phyloP scores from a whole-genome alignment of 2,329 filamentous ascomycete genomes.

The Colletotrichum viniferum region DNA sequence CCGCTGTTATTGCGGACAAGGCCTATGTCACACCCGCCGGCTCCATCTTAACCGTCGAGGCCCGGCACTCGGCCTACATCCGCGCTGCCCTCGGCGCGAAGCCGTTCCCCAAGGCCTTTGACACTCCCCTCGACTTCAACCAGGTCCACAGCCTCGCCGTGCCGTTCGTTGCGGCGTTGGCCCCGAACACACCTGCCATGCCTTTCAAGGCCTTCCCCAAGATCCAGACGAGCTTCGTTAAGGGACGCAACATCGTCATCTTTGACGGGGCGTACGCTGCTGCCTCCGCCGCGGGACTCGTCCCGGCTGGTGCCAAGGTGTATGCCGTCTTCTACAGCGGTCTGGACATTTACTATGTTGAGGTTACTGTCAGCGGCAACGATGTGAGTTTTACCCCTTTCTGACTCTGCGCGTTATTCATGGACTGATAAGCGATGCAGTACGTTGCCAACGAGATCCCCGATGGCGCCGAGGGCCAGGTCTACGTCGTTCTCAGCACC shows the following conservation, averaged over 20 bases:
- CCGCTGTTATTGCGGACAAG: constrained; percentile 59
- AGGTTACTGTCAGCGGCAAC: neutral
- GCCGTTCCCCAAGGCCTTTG: constrained; percentile 65
- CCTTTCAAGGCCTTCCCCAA: constrained; percentile 66
- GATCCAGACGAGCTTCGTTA: constrained; percentile 37
- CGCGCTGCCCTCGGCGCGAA: constrained; percentile 51
- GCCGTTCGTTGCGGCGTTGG: constrained; percentile 64
- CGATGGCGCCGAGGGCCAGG: constrained; percentile 39
- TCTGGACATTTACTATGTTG: constrained; percentile 24
- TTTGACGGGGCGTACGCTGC: constrained; percentile 27
- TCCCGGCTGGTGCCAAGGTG: constrained; percentile 16
- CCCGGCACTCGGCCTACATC: constrained; percentile 68
- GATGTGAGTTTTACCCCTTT: constrained; percentile 24
- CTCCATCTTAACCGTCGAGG: constrained; percentile 67
- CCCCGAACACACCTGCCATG: constrained; percentile 55
- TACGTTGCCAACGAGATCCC: constrained; percentile 29
- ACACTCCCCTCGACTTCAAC: constrained; percentile 61
- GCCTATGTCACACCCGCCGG: constrained; percentile 65
- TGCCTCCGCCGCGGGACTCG: constrained; percentile 13
- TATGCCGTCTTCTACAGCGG: constrained; percentile 39
- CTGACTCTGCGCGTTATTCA: constrained; percentile 1
- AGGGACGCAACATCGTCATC: constrained; percentile 24
- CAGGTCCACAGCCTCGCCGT: constrained; percentile 69
- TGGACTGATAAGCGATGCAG: constrained; percentile 18
- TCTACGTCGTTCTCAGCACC: constrained; percentile 42